Conservation (phyloP, 2,329 filamentous ascomycete species). For the Zymoseptoria passerinii region DNA sequence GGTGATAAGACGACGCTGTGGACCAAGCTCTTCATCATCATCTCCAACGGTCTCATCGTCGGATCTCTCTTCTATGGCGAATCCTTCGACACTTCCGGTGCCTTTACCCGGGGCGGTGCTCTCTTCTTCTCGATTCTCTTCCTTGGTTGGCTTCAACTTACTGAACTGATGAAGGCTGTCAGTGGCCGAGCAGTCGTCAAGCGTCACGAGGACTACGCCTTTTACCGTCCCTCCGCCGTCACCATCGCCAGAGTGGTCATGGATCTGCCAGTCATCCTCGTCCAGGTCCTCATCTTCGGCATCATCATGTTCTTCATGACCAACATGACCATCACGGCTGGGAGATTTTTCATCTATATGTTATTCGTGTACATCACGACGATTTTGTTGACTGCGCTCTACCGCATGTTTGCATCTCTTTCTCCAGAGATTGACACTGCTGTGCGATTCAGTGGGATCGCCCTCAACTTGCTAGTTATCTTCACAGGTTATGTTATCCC, state of each 20-base stretch:
- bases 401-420: conserved; percentile 57
- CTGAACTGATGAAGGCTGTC: conserved; percentile 70
- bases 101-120: conserved; percentile 55
- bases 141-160: conserved; percentile 62
- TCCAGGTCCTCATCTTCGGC: conserved; percentile 52
- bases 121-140: conserved; percentile 61
- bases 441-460: conserved; percentile 55
- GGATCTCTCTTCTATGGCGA: conserved; percentile 70
- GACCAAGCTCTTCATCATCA: conserved; percentile 72
- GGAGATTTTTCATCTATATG: conserved; percentile 60
- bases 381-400: conserved; percentile 54
- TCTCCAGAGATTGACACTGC: conserved; percentile 58
- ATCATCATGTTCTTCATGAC: conserved; percentile 61
- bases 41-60: conserved; percentile 66
- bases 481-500: conserved; percentile 52
- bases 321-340: conserved; percentile 48
- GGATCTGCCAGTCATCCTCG: conserved; percentile 53
- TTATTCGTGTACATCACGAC: conserved; percentile 57
- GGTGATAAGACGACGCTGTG: conserved; percentile 67
- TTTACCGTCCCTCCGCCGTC: conserved; percentile 61
- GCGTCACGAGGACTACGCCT: conserved; percentile 60
- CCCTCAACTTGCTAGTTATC: conserved; percentile 54
- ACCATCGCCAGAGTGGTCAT: conserved; percentile 53
- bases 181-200: conserved; percentile 61
- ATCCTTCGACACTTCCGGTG: conserved; percentile 49